Base-by-base conservation (phyloP, 371 early-diverging fungal genomes). In the Dentiscutata heterogama region DNA sequence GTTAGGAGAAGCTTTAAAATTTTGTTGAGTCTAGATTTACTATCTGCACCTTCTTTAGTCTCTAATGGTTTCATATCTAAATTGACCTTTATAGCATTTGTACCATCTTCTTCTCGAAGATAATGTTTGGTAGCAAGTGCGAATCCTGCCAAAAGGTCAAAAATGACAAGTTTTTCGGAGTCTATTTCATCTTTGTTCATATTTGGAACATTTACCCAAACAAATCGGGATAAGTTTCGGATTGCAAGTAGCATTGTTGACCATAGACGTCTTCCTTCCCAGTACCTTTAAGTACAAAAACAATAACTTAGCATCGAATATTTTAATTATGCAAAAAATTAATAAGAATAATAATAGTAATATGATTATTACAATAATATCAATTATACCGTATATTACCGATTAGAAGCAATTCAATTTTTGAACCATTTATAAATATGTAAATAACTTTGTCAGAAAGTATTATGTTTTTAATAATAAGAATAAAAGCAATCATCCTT, bases 261-360 rank as follows among this genome's bases (percentile, higher is more conserved):
- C 95, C 95, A 95, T 31, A 91, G 82, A 81, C 91, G 89, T 67
- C 95, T 88, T 20, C 94, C 96, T 82, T 95, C 96, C 94, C 94
- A 95, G 85, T 90, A 95, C 31, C 95, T 89, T 51, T 14, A 92
- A 8, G 11, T 46, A 46, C 11, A 46, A 46, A 3, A 11, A 46
- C 7, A 10, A 46, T 46, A 46, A 46, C 1, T 46, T 46, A 8
- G 46, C 7, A 46, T 46, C 46, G 7, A 11, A 46, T 0, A 10
- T 10, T 46, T 46, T 46, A 46, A 10, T 83, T 92, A 94, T 27
- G 92, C 89, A 85, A 46, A 46, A 0, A 35, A 35, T 2, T 35
- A 35, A 35, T 35, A 35, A 35, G 2, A 35, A 35, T 35, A 35
- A 35, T 35, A 35, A 35, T 35, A 35, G 5, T 35, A 35, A 35